These are phyloP conservation scores for Meyerozyma smithsonii DNA, from an alignment of 1,139 yeast species.

Conservation along the genomic window DNA sequence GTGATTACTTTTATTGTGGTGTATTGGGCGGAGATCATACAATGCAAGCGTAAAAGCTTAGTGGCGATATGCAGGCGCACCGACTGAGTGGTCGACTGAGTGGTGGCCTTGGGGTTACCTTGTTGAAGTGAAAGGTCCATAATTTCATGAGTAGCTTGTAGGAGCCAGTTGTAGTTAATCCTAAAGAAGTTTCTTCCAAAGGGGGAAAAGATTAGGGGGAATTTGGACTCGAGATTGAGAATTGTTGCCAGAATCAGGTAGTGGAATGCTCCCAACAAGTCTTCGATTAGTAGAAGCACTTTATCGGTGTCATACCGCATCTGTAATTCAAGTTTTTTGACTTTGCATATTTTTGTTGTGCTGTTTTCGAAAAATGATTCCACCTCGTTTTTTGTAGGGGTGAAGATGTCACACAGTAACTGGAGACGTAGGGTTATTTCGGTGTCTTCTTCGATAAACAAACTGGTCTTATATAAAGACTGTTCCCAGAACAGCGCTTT, in stretches of 20 bases:
- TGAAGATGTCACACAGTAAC: slow-evolving; percentile 19
- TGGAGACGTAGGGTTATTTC: slow-evolving; percentile 11
- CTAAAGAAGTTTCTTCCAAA: slow-evolving; percentile 27
- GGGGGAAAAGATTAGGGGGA: slow-evolving; percentile 35
- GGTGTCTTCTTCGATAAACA: slow-evolving; percentile 10
- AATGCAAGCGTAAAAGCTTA: background rate
- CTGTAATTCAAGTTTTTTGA: background rate
- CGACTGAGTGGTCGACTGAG: background rate
- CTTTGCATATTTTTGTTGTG: background rate
- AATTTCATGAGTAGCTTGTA: background rate
- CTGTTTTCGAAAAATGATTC: background rate
- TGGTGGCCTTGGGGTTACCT: background rate
- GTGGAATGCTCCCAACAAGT: slow-evolving; percentile 20
- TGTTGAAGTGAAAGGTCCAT: background rate
- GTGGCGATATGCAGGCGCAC: background rate
- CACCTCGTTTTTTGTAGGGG: slow-evolving; percentile 12
- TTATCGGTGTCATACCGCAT: slow-evolving; percentile 6
- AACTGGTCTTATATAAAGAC: slow-evolving; percentile 13
- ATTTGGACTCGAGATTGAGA: slow-evolving; percentile 24
- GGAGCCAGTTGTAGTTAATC: slow-evolving; percentile 19
- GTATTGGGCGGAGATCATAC: background rate
- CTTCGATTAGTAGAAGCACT: slow-evolving; percentile 8
- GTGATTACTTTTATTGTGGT: background rate
- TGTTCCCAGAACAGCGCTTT: slow-evolving; percentile 15
- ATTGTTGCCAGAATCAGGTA: slow-evolving; percentile 27